Evolutionary conservation across 306 rosid genomes (phyloP).

Genomic region (Erythrophleum fordii): DNA sequence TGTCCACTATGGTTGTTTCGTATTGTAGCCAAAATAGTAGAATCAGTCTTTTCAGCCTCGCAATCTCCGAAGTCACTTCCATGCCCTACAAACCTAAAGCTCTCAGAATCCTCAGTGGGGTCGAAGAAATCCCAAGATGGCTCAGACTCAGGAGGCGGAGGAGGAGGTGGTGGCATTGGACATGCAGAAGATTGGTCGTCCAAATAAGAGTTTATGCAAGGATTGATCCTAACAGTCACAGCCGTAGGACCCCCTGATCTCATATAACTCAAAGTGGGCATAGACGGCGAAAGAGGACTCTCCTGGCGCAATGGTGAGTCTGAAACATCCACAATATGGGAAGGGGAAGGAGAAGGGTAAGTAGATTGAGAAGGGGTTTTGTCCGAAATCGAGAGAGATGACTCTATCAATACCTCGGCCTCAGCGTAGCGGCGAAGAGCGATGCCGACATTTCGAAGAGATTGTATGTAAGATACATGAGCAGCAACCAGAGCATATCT

Average conservation of each 20-base stretch:
- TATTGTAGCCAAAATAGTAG: background rate
- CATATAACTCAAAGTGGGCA: constrained; percentile 65
- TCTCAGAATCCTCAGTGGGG: constrained; percentile 67
- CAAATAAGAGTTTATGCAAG: constrained; percentile 43
- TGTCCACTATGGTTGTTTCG: constrained; percentile 31
- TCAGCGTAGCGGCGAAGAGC: constrained; percentile 85
- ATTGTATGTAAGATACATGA: constrained; percentile 76
- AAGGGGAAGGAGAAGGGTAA: constrained; percentile 79
- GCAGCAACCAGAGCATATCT: constrained; percentile 87
- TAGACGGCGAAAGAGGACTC: constrained; percentile 58
- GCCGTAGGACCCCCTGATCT: constrained; percentile 61
- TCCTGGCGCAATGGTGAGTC: constrained; percentile 74
- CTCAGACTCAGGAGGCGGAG: constrained; percentile 63
- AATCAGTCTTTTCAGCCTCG: constrained; percentile 24
- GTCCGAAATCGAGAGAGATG: constrained; percentile 80
- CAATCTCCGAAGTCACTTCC: constrained; percentile 45
- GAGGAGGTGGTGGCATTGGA: constrained; percentile 65
- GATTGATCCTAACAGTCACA: constrained; percentile 62
- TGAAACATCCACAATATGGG: constrained; percentile 59
- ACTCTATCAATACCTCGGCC: constrained; percentile 78
- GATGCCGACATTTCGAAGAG: constrained; percentile 76
- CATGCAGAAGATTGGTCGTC: constrained; percentile 61
- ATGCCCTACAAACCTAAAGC: constrained; percentile 70
- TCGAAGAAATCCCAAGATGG: constrained; percentile 94
- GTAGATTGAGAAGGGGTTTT: constrained; percentile 92